A percentile compares a stretch with the other conserved stretches of the same genome.
Conservation (phyloP, 192 early-diverging fungal genomes). For the Mortierella antarctica region DNA sequence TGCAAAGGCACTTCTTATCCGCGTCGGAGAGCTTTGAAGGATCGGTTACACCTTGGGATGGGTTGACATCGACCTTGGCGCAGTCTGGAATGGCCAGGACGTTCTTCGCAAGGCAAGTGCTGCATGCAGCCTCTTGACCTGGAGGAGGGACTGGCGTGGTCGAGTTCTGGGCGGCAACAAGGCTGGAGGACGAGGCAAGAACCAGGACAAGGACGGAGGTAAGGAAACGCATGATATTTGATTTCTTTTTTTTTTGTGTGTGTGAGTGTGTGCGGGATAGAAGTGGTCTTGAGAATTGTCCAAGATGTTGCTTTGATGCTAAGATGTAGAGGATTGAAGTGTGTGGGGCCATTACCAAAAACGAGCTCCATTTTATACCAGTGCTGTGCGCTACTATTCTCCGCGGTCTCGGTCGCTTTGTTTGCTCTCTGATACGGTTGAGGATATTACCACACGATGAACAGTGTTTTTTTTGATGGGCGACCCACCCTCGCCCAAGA, state of each 20-base stretch:
- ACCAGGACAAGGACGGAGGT: conserved; percentile 9
- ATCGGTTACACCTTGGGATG: neutral
- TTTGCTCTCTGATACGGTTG: no score
- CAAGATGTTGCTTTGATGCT: neutral
- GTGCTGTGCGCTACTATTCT: no score
- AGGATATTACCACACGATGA: no score
- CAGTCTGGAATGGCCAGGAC: neutral
- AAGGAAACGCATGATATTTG: conserved; percentile 20
- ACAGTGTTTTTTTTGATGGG: no score
- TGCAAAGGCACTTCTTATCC: conserved; percentile 9
- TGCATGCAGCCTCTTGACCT: neutral
- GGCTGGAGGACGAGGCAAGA: conserved; percentile 1
- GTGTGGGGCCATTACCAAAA: no score
- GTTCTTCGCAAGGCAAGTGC: neutral
- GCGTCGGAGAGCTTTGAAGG: neutral
- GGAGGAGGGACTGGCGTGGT: neutral
- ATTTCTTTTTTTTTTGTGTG: neutral
- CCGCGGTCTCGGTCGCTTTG: no score
- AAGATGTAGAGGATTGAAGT: neutral
- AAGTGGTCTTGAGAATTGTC: neutral
- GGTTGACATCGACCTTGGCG: neutral
- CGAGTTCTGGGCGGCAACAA: neutral
- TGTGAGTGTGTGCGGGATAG: neutral
- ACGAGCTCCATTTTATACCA: no score
- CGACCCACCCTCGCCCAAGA: no score